A percentile compares a stretch with the other conserved stretches of the same genome.
Evolutionary conservation across 108 stramenopile genomes (phyloP).

Genomic region (Stephanodiscus triporus): DNA sequence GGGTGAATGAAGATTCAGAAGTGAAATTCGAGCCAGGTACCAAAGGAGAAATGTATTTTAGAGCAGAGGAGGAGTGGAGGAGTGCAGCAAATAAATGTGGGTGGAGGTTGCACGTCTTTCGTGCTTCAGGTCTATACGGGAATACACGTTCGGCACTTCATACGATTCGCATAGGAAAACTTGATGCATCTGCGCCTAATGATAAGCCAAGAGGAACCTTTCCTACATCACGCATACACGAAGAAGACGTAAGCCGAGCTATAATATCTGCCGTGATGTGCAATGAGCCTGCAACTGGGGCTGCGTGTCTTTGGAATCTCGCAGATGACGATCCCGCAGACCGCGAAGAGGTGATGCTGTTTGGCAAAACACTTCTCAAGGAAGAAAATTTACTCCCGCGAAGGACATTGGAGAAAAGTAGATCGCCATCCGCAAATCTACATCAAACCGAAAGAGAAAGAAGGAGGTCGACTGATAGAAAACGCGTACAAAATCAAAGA

Average conservation of each 20-base stretch:
- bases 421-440: not conserved
- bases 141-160: conserved; percentile 65
- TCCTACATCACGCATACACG: conserved; percentile 72
- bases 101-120: conserved; percentile 56
- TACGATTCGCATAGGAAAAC: conserved; percentile 50
- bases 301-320: conserved; percentile 58
- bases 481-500: conserved; percentile 56
- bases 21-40: conserved; percentile 36
- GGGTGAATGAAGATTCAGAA: conserved; percentile 71
- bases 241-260: conserved; percentile 59
- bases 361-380: conserved; percentile 41
- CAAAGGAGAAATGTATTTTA: conserved; percentile 36
- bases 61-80: conserved; percentile 41
- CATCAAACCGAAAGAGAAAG: conserved; percentile 32
- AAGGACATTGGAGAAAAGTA: not conserved
- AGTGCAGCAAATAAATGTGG: conserved; percentile 18
- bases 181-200: conserved; percentile 1
- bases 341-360: conserved; percentile 53
- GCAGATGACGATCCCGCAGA: conserved; percentile 70
- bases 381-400: conserved; percentile 15
- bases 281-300: not conserved
- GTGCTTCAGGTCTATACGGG: conserved; percentile 82
- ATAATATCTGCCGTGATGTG: conserved; percentile 52
- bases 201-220: conserved; percentile 3
- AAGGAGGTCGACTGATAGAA: conserved; percentile 56